Evolutionary conservation across 2,329 filamentous ascomycete species (phyloP).

Genomic region (Sordariomycetes sp.): DNA sequence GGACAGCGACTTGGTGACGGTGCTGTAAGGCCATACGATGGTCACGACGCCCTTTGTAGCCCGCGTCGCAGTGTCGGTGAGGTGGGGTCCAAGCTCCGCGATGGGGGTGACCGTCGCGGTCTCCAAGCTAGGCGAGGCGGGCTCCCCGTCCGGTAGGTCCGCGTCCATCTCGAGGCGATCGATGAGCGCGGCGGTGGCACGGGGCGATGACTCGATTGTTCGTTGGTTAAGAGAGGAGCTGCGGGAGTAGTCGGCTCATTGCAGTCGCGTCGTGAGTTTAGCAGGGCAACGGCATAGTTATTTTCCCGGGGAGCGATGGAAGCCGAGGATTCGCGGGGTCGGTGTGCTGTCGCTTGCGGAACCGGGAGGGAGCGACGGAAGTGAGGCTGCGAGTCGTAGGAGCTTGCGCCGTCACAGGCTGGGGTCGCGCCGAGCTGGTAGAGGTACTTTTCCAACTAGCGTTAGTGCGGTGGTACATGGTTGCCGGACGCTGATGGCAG

Average conservation of each 20-base stretch:
- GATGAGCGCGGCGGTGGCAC: background rate
- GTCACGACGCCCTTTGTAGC: slow-evolving; percentile 62
- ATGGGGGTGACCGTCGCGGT: slow-evolving; percentile 29
- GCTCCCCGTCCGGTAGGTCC: background rate
- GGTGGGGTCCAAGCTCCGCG: slow-evolving; percentile 36
- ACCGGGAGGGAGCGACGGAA: background rate
- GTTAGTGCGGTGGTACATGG: background rate
- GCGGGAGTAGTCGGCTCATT: background rate
- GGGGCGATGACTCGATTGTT: background rate
- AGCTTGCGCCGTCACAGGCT: background rate
- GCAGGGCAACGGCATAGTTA: background rate
- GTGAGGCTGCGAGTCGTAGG: background rate
- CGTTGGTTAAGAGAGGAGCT: background rate
- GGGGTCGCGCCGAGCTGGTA: background rate
- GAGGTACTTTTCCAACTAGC: background rate
- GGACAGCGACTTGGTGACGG: slow-evolving; percentile 57
- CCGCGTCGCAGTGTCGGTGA: slow-evolving; percentile 24
- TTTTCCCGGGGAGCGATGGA: background rate
- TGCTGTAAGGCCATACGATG: slow-evolving; percentile 85
- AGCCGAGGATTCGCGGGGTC: background rate
- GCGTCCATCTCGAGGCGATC: background rate
- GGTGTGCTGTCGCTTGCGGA: background rate
- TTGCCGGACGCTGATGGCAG: background rate
- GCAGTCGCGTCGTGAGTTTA: background rate
- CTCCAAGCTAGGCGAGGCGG: background rate